Conservation (phyloP, 306 rosid genomes). For the Bauhinia variegata region DNA sequence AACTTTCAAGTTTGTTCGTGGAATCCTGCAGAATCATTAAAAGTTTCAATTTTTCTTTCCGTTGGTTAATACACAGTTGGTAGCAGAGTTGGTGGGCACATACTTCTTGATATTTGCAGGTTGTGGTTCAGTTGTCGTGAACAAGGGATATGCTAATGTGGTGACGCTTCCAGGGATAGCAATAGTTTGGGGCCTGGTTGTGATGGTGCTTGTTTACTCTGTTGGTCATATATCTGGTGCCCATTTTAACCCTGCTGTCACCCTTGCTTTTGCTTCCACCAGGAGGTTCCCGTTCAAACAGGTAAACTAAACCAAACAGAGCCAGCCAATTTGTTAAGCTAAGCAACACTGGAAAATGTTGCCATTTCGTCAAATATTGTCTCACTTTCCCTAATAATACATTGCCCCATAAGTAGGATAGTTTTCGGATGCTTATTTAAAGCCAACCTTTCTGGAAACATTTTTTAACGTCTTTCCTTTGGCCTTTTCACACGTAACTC, state of each 20-base stretch:
- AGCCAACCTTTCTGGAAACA: neutral
- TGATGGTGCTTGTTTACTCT: constrained; percentile 66
- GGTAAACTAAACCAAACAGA: constrained; percentile 53
- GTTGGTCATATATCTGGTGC: constrained; percentile 91
- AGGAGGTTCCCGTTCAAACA: constrained; percentile 65
- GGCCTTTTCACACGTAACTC: neutral
- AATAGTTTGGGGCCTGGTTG: constrained; percentile 72
- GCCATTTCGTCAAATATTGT: neutral
- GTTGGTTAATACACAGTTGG: constrained; percentile 44
- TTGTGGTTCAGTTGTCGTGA: constrained; percentile 71
- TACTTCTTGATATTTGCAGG: constrained; percentile 84
- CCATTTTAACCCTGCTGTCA: constrained; percentile 90
- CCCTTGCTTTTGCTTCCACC: constrained; percentile 73
- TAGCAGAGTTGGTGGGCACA: constrained; percentile 79
- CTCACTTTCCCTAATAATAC: constrained; percentile 7
- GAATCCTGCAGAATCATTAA: neutral
- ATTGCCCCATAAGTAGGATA: constrained; percentile 5
- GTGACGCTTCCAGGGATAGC: constrained; percentile 74
- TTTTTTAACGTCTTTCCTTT: neutral
- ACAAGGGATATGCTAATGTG: constrained; percentile 38
- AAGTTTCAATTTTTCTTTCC: neutral
- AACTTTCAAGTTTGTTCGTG: neutral
- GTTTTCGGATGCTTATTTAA: neutral
- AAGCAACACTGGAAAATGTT: neutral
- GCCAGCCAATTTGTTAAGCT: neutral